Conservation (phyloP, 1,139 yeast genomes). For the Protomyces inundatus region DNA sequence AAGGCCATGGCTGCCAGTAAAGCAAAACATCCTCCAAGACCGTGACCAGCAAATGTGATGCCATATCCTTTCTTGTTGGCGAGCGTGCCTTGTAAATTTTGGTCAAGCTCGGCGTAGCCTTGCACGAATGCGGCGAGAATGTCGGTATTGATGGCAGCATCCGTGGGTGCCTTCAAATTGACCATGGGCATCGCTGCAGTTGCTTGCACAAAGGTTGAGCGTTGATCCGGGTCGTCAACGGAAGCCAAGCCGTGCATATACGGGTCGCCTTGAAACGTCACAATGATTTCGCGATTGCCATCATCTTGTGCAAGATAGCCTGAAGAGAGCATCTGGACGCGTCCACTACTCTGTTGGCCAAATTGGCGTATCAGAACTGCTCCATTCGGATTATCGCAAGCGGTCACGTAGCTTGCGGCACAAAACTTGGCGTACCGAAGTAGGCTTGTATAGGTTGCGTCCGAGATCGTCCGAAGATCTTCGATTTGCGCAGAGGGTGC, state of each 20-base stretch:
- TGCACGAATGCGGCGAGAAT: not conserved
- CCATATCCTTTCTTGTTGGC: slow-evolving; percentile 6
- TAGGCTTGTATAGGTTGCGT: not conserved
- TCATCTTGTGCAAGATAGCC: slow-evolving; percentile 17
- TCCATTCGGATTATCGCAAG: not conserved
- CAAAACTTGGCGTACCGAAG: slow-evolving; percentile 12
- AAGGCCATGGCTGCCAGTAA: slow-evolving; percentile 2
- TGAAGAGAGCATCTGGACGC: not conserved
- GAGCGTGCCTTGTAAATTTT: not conserved
- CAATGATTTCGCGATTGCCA: slow-evolving; percentile 3
- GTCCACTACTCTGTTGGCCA: not conserved
- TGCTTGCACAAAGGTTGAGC: slow-evolving; percentile 1
- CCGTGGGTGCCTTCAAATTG: slow-evolving; percentile 1
- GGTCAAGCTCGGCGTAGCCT: not conserved
- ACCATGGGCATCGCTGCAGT: slow-evolving; percentile 1
- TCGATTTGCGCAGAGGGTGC: not conserved
- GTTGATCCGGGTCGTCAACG: not conserved
- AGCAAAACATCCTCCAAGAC: slow-evolving; percentile 15
- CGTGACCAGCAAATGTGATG: slow-evolving; percentile 20
- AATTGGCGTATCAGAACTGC: not conserved
- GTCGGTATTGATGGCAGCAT: slow-evolving; percentile 4
- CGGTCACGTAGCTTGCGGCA: not conserved
- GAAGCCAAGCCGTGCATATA: slow-evolving; percentile 1
- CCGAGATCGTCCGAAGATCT: not conserved
- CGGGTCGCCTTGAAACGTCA: slow-evolving; percentile 16